Base-by-base conservation (phyloP, 495 filamentous ascomycete species). In the Aspergillus olivimuriae region DNA sequence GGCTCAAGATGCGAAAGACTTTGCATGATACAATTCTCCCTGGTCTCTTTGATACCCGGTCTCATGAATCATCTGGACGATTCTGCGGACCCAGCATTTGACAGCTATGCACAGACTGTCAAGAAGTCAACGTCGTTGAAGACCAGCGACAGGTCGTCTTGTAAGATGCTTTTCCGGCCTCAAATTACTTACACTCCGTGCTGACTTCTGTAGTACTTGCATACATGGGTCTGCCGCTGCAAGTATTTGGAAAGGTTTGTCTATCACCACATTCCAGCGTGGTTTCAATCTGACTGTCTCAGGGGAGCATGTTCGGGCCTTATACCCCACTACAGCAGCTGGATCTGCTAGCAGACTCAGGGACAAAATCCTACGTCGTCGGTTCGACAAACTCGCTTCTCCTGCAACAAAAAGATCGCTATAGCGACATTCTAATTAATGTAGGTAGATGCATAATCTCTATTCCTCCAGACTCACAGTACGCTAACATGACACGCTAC, bases 21-120 rank as follows among this genome's bases (percentile, higher is more conserved):
- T 39, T 98, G 92, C 77, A 91, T 97, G 87, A 89, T 94, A 61
- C 92, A 98, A 57, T 98, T 97, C 62, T 90, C 91, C 3, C 74
- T 98, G 4, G 80, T 98, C 39, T 96, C 92, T 23, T 68, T 98
- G 50, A 90, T 98, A 61, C 92, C 92, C 20, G 89, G 89, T 19
- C 75, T 98, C 20, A 77, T 97, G 48, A 77, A 87, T 44, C 82
- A 80, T 48, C 74, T 98, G 10, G 78, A 89, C 67, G 92, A 98
- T 64, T 94, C 84, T 47, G 89, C 92, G 15, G 94, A 94, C 55
- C 92, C 94, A 18, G 81, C 89, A 11, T 76, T 95, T 52, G 81
- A 95, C 60, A 84, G 55, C 47, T 91, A 92, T 65, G 86, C 89
- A 51, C 78, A 81, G 56, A 81, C 68, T 22, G 69, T 94, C 33